These are phyloP conservation scores for Colletotrichum sp. DNA, from an alignment of 2,329 filamentous ascomycete genomes.

Conservation along the genomic window DNA sequence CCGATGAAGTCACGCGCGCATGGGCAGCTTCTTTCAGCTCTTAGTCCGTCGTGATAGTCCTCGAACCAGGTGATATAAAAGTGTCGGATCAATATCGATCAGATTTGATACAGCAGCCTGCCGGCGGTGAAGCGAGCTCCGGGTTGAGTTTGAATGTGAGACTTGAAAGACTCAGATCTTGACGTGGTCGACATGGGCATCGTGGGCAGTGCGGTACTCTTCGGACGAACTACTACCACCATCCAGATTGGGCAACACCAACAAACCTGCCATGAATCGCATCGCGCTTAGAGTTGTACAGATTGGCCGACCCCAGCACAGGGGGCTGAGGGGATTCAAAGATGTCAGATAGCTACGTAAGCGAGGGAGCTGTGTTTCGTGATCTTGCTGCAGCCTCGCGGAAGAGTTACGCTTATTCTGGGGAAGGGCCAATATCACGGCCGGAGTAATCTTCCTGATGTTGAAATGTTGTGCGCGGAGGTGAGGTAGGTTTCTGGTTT, in stretches of 20 bases:
- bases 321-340: neutral
- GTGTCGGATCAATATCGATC: neutral
- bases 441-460: neutral
- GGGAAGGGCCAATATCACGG: neutral
- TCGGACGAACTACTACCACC: neutral
- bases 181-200: neutral
- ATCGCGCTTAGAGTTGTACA: neutral
- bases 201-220: neutral
- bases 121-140: neutral
- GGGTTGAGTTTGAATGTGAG: neutral
- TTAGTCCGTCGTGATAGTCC: neutral
- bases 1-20: neutral
- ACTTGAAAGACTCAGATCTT: neutral
- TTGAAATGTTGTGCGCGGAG: neutral
- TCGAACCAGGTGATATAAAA: neutral
- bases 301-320: neutral
- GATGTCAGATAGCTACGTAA: neutral
- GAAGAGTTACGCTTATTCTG: neutral
- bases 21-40: neutral
- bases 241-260: neutral
- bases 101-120: neutral
- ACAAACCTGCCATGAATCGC: neutral
- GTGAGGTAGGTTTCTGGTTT: neutral
- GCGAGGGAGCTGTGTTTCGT: neutral
- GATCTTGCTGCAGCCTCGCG: neutral